phyloP scores from a whole-genome alignment of 2,329 filamentous ascomycete species.

The Aspergillaceae sp. region DNA sequence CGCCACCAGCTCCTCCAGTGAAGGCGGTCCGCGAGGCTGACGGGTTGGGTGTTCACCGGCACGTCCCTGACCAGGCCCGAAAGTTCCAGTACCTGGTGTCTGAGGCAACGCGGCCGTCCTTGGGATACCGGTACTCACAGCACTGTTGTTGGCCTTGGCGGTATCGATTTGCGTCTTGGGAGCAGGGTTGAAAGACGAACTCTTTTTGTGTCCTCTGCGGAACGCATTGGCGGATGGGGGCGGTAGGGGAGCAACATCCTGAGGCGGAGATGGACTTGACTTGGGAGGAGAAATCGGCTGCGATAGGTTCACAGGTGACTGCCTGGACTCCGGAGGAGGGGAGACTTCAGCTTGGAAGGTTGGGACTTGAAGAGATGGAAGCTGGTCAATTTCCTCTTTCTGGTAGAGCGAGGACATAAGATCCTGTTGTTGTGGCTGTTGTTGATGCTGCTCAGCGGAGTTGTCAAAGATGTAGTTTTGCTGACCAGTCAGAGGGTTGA shows the following conservation, averaged over 20 bases:
- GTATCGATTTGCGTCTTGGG: constrained; percentile 39
- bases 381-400: constrained; percentile 39
- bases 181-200: constrained; percentile 58
- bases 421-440: constrained; percentile 5
- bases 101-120: constrained; percentile 64
- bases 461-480: constrained; percentile 72
- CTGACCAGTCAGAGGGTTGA: constrained; percentile 79
- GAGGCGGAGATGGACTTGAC: constrained; percentile 58
- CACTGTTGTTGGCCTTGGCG: constrained; percentile 35
- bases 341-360: constrained; percentile 74
- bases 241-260: constrained; percentile 64
- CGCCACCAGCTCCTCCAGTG: constrained; percentile 78
- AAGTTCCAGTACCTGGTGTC: constrained; percentile 73
- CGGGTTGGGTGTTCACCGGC: constrained; percentile 90
- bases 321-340: constrained; percentile 59
- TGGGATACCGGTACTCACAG: constrained; percentile 31
- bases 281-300: constrained; percentile 55
- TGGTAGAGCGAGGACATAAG: constrained; percentile 15
- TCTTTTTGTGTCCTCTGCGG: constrained; percentile 89
- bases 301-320: constrained; percentile 51
- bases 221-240: constrained; percentile 86
- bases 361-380: constrained; percentile 40
- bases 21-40: constrained; percentile 85
- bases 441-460: constrained; percentile 42
- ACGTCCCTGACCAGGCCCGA: constrained; percentile 85